Conservation (phyloP, 108 stramenopile genomes). For the Pseudonitzschia delicatissima region DNA sequence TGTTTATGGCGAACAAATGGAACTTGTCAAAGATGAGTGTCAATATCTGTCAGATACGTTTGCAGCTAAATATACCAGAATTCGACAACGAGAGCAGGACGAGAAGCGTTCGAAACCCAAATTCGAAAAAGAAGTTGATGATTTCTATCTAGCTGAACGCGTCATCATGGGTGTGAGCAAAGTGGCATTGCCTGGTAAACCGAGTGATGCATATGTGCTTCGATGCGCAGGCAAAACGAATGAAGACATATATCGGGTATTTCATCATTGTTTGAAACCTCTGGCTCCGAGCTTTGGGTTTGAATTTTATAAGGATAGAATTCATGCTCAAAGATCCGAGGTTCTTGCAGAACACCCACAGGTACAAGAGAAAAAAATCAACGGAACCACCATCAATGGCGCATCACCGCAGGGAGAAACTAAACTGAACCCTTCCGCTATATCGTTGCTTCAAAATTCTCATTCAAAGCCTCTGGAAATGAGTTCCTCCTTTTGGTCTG, state of each 20-base stretch:
- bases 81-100: slow-evolving; percentile 26
- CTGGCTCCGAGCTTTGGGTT: slow-evolving; percentile 33
- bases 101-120: not conserved
- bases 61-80: slow-evolving; percentile 28
- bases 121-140: not conserved
- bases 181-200: slow-evolving; percentile 17
- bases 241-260: slow-evolving; percentile 59
- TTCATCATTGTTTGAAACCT: slow-evolving; percentile 43
- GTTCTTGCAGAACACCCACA: not conserved
- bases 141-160: slow-evolving; percentile 22
- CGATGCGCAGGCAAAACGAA: slow-evolving; percentile 46
- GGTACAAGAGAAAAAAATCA: not conserved
- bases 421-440: not conserved
- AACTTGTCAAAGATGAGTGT: slow-evolving; percentile 27
- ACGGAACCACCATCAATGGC: not conserved
- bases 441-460: not conserved
- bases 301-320: slow-evolving; percentile 47
- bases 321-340: slow-evolving; percentile 19
- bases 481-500: slow-evolving; percentile 29
- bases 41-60: slow-evolving; percentile 24
- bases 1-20: slow-evolving; percentile 37
- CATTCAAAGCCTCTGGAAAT: not conserved
- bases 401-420: not conserved
- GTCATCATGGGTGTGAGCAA: slow-evolving; percentile 34
- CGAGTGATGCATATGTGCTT: slow-evolving; percentile 22